A percentile compares a stretch with the other conserved stretches of the same genome.
phyloP scores from a whole-genome alignment of 2,329 filamentous ascomycete species.

The Colletotrichum endophyticum region DNA sequence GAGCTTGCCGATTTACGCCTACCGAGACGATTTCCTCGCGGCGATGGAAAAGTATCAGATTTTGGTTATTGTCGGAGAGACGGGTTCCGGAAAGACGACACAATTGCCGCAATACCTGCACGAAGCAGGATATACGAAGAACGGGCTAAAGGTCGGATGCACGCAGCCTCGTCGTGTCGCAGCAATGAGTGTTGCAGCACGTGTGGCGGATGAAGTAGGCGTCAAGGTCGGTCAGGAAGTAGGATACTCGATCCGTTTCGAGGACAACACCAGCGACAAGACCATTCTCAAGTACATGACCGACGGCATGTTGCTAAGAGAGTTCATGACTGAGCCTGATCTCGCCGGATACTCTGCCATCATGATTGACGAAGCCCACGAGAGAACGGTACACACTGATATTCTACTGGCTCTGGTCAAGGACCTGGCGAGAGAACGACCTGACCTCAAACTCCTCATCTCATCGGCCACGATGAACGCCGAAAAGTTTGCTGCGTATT shows the following conservation, averaged over 20 bases:
- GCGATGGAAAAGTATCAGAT: conserved; percentile 87
- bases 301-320: conserved; percentile 90
- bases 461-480: conserved; percentile 96
- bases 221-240: conserved; percentile 91
- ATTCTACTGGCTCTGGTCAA: conserved; percentile 88
- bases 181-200: conserved; percentile 95
- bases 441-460: conserved; percentile 88
- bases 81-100: conserved; percentile 93
- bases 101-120: conserved; percentile 93
- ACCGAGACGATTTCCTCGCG: conserved; percentile 83
- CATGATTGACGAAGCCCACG: conserved; percentile 98
- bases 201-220: conserved; percentile 93
- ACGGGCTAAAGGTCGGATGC: conserved; percentile 84
- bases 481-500: conserved; percentile 89
- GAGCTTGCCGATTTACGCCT: conserved; percentile 87
- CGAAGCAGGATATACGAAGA: conserved; percentile 87
- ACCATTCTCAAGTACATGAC: conserved; percentile 96
- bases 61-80: conserved; percentile 92
- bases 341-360: conserved; percentile 82
- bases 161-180: conserved; percentile 95
- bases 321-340: conserved; percentile 88
- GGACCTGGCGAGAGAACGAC: conserved; percentile 81
- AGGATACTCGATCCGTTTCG: conserved; percentile 93
- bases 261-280: conserved; percentile 89
- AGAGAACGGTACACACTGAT: conserved; percentile 89